Percentiles rank a stretch among this genome's conserved stretches.
These are phyloP conservation scores for Colletotrichum incanum DNA, from an alignment of 2,329 filamentous ascomycete species.

Conservation along the genomic window DNA sequence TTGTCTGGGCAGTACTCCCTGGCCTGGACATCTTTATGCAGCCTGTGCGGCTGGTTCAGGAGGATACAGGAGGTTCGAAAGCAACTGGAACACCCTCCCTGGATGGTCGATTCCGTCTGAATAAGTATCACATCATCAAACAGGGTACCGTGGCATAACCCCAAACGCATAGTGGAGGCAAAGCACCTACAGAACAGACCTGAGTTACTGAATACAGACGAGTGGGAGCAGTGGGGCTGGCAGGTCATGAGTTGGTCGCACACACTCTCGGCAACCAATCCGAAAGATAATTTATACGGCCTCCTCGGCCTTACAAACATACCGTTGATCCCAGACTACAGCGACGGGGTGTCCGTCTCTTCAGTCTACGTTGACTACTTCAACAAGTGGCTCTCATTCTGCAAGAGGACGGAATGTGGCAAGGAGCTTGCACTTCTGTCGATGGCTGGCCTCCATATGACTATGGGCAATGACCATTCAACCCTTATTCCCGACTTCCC, in stretches of 20 bases:
- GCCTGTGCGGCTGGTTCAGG: not conserved
- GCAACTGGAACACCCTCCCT: not conserved
- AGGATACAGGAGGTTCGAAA: not conserved
- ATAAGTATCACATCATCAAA: not conserved
- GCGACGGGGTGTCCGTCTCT: not conserved
- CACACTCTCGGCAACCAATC: constrained; percentile 2
- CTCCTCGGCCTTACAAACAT: constrained; percentile 2
- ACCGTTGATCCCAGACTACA: not conserved
- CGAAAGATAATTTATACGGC: not conserved
- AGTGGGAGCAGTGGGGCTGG: constrained; percentile 1
- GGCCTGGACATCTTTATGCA: not conserved
- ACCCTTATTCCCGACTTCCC: not conserved
- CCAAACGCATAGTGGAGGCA: constrained; percentile 2
- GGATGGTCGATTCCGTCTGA: not conserved
- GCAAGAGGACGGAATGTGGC: not conserved
- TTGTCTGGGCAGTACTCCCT: not conserved
- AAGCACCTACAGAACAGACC: not conserved
- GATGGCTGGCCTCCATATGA: constrained; percentile 2
- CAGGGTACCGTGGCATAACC: not conserved
- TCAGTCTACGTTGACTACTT: constrained; percentile 4
- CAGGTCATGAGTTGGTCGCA: not conserved
- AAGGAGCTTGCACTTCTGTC: not conserved
- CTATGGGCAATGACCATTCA: not conserved
- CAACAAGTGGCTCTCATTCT: not conserved
- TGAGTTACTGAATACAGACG: not conserved